phyloP scores from a whole-genome alignment of 2,329 filamentous ascomycete genomes.

The Penicillium nordicum region DNA sequence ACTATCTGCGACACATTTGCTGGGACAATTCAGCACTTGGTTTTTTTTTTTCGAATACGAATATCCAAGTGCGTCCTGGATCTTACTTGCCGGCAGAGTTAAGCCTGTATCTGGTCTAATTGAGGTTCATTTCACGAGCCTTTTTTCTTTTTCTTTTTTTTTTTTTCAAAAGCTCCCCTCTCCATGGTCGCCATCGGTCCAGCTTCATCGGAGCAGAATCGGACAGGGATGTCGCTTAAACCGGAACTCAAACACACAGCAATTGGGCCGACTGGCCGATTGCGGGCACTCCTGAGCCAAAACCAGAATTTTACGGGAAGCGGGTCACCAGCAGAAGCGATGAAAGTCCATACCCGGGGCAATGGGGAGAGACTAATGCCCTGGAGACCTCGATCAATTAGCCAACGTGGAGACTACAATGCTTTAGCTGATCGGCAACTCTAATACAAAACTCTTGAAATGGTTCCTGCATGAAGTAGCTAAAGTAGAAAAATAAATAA shows the following conservation, averaged over 20 bases:
- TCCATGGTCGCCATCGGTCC: not conserved
- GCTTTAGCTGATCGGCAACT: constrained; percentile 21
- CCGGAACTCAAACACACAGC: not conserved
- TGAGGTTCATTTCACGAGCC: not conserved
- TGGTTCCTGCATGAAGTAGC: constrained; percentile 18
- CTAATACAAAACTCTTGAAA: constrained; percentile 10
- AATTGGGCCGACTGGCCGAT: not conserved
- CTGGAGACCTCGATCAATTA: constrained; percentile 1
- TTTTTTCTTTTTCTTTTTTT: not conserved
- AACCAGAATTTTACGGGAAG: not conserved
- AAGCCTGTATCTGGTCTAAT: not conserved
- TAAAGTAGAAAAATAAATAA: not conserved
- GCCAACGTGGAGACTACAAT: constrained; percentile 18
- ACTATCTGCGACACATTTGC: not conserved
- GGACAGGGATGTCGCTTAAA: not conserved
- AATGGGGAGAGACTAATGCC: not conserved
- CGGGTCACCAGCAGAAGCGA: not conserved
- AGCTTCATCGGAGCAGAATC: not conserved
- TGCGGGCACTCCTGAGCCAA: not conserved
- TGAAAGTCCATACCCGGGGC: not conserved
- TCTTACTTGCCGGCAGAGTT: not conserved
- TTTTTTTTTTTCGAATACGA: not conserved
- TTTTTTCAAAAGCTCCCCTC: not conserved
- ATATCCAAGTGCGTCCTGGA: not conserved
- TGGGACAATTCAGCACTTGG: not conserved